Conservation (phyloP, 2,329 filamentous ascomycete genomes). For the Sclerotinia nivalis region DNA sequence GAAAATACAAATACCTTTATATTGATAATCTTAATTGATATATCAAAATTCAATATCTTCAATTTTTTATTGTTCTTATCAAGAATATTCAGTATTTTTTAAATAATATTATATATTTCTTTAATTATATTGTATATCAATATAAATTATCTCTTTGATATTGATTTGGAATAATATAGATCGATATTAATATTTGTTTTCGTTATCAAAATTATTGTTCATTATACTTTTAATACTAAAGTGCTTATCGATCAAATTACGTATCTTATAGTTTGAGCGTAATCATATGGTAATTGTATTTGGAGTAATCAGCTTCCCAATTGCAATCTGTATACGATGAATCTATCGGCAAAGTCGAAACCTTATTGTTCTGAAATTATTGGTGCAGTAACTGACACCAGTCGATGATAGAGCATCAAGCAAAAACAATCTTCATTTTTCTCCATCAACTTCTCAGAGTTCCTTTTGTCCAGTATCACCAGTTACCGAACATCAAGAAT, state of each 20-base stretch:
- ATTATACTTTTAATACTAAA: not conserved
- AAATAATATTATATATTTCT: slow-evolving; percentile 19
- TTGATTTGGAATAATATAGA: not conserved
- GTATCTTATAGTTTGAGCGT: not conserved
- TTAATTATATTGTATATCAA: slow-evolving; percentile 19
- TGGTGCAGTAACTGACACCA: no score
- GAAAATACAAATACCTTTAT: not conserved
- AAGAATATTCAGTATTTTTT: slow-evolving; percentile 24
- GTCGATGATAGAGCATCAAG: no score
- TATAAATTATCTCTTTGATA: slow-evolving; percentile 22
- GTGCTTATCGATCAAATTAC: no score
- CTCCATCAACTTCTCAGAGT: no score
- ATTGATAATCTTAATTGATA: not conserved
- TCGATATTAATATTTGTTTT: not conserved
- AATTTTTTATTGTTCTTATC: slow-evolving; percentile 17
- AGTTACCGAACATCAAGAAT: no score
- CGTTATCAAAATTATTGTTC: not conserved
- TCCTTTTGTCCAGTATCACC: no score
- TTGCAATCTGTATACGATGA: not conserved
- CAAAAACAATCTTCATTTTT: no score
- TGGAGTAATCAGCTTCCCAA: not conserved
- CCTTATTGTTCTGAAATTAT: no score
- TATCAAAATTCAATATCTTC: slow-evolving; percentile 21
- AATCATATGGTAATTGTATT: not conserved
- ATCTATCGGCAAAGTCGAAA: no score